Percentiles rank a stretch among this genome's conserved stretches.
Evolutionary conservation across 768 basidiomycete genomes (phyloP).

Genomic region (Boletales sp.): DNA sequence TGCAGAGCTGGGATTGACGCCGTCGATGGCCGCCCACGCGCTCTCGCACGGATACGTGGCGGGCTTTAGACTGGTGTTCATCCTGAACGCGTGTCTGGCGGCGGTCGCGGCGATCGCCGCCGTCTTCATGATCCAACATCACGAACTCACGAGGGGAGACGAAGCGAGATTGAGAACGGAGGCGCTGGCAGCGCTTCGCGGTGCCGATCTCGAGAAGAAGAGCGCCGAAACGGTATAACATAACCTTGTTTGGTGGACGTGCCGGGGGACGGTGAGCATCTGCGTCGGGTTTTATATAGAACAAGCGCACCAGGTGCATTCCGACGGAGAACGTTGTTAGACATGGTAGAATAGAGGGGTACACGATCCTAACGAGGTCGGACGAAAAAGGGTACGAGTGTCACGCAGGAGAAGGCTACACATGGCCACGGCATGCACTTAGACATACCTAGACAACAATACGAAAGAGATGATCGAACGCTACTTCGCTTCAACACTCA

Average conservation of each 20-base stretch:
- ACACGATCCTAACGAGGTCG: no score
- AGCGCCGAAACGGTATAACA: constrained; percentile 1
- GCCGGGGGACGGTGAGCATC: constrained; percentile 1
- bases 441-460: no score
- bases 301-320: no score
- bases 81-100: constrained; percentile 55
- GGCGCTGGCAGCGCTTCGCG: constrained; percentile 22
- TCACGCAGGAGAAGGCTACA: no score
- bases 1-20: constrained; percentile 33
- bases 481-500: no score
- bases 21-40: constrained; percentile 36
- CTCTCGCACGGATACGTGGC: constrained; percentile 48
- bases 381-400: no score
- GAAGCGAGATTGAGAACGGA: constrained; percentile 47
- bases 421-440: no score
- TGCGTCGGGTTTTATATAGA: neutral
- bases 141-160: constrained; percentile 55
- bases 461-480: no score
- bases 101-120: constrained; percentile 53
- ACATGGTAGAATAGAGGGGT: no score
- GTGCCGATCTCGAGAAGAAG: neutral
- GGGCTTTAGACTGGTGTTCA: constrained; percentile 59
- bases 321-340: no score
- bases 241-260: neutral
- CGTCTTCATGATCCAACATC: constrained; percentile 58